Evolutionary conservation across 495 filamentous ascomycete species (phyloP), one percentile per base, ranked within the genome.

Genomic region (Trichoderma virens): DNA sequence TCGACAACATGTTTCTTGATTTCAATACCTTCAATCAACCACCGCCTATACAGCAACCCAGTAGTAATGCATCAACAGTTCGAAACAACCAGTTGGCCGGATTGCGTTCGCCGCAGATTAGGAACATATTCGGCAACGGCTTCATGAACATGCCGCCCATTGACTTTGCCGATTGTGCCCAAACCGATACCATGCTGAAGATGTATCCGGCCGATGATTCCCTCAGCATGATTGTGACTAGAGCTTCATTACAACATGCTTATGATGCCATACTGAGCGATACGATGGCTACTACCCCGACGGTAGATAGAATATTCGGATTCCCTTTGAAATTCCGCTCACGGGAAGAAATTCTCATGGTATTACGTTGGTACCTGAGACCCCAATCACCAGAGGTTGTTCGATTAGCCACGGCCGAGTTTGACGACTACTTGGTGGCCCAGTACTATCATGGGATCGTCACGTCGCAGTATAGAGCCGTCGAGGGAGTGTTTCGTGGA

Each of bases 341-440:
- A 25, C 51, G 51, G 16, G 27, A 56, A 56, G 51, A 56, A 16
- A 56, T 56, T 3, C 51, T 56, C 25, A 56, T 56, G 51, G 51
- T 27, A 14, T 5, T 56, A 9, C 51, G 51, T 2, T 56, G 51
- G 51, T 56, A 56, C 13, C 51, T 56, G 27, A 28, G 51, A 30
- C 51, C 51, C 5, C 51, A 56, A 25, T 14, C 51, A 0, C 25
- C 25, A 5, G 51, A 56, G 25, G 6, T 56, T 18, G 23, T 18
- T 6, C 18, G 51, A 30, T 30, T 56, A 25, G 51, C 51, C 8
- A 30, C 51, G 51, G 51, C 51, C 25, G 27, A 56, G 5, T 56
- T 56, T 18, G 51, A 56, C 25, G 51, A 56, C 25, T 56, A 56
- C 16, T 18, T 56, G 27, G 27, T 56, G 9, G 51, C 51, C 25